Conservation (phyloP, 805 yeast genomes). For the Starmerella cellae region DNA sequence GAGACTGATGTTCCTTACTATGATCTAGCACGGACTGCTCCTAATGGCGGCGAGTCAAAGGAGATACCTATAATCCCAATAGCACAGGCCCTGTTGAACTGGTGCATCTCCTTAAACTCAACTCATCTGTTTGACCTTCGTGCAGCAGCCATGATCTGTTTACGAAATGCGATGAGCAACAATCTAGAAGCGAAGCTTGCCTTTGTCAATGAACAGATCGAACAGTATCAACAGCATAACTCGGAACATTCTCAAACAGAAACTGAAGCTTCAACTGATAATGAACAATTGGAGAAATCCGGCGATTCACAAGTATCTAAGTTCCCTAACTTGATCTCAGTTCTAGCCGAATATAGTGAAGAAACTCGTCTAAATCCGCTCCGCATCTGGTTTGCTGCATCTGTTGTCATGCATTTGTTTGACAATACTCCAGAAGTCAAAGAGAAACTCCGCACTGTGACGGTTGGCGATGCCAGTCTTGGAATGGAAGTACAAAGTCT, state of each 20-base stretch:
- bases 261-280: neutral
- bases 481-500: slow-evolving; percentile 60
- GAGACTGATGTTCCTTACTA: slow-evolving; percentile 84
- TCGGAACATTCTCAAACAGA: neutral
- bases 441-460: slow-evolving; percentile 31
- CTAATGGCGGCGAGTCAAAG: slow-evolving; percentile 14
- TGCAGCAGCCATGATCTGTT: slow-evolving; percentile 51
- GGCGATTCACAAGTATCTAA: neutral
- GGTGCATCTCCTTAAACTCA: slow-evolving; percentile 70
- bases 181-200: slow-evolving; percentile 48
- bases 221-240: slow-evolving; percentile 27
- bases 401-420: slow-evolving; percentile 49
- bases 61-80: slow-evolving; percentile 46
- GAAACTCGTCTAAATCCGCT: slow-evolving; percentile 70
- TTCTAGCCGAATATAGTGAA: slow-evolving; percentile 64
- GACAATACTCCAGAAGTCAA: slow-evolving; percentile 27
- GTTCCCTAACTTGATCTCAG: slow-evolving; percentile 42
- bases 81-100: slow-evolving; percentile 56
- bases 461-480: slow-evolving; percentile 37
- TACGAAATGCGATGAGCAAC: slow-evolving; percentile 54
- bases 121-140: slow-evolving; percentile 76
- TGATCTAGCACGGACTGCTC: slow-evolving; percentile 50
- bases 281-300: neutral
- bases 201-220: slow-evolving; percentile 55
- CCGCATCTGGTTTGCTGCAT: slow-evolving; percentile 68